Evolutionary conservation across 225 moss, liverwort and hornwort genomes (phyloP).

Genomic region (Anthoceros angustus): DNA sequence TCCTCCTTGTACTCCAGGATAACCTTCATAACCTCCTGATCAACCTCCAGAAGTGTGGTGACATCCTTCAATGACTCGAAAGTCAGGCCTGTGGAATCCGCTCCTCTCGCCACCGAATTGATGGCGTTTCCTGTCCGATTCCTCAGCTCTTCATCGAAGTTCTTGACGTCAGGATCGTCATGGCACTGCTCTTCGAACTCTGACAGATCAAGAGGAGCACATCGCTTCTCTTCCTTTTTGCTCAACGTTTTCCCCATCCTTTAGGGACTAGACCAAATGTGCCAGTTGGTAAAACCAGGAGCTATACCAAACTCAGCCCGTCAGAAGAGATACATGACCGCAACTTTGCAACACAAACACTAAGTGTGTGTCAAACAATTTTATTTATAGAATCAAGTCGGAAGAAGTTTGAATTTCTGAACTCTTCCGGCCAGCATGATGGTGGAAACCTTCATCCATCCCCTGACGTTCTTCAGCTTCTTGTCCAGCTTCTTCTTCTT

Average conservation of each 20-base stretch:
- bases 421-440: slow-evolving; percentile 64
- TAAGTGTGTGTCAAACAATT: too few species aligned
- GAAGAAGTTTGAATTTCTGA: too few species aligned
- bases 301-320: too few species aligned
- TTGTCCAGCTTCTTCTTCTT: slow-evolving; percentile 31
- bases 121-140: slow-evolving; percentile 43
- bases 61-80: slow-evolving; percentile 56
- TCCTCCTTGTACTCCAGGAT: slow-evolving; percentile 54
- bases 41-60: slow-evolving; percentile 53
- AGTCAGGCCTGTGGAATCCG: slow-evolving; percentile 37
- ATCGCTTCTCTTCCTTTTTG: too few species aligned
- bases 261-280: too few species aligned
- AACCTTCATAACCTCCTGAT: slow-evolving; percentile 50
- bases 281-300: too few species aligned
- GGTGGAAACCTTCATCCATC: slow-evolving; percentile 65
- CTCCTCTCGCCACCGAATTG: slow-evolving; percentile 41
- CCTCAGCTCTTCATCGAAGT: slow-evolving; percentile 51
- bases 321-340: too few species aligned
- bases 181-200: slow-evolving; percentile 46
- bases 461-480: slow-evolving; percentile 31
- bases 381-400: too few species aligned
- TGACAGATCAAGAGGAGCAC: slow-evolving; percentile 16
- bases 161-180: slow-evolving; percentile 48
- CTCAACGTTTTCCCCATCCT: too few species aligned
- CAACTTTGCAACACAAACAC: too few species aligned